Evolutionary conservation across 2,329 filamentous ascomycete genomes (phyloP), one percentile per base, ranked within the genome.

Genomic region (Penicillium polonicum): DNA sequence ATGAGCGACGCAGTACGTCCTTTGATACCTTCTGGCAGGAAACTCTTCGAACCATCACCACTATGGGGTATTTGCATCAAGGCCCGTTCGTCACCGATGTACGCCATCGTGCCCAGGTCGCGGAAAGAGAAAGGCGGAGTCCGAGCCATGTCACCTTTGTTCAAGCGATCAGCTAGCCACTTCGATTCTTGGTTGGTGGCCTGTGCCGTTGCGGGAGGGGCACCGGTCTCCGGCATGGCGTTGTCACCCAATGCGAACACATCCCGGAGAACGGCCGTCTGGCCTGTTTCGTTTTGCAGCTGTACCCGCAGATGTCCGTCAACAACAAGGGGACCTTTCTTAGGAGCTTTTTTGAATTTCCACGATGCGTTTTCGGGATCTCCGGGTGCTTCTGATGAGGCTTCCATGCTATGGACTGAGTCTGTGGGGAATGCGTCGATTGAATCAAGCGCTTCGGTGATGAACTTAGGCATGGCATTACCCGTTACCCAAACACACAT

Each of bases 401-500:
- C 50, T 23, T 69, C 68, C 43, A 72, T 57, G 6, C 65, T 42
- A 33, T 48, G 38, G 0, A 72, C 69, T 4, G 72, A 77, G 2
- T 65, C 42, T 0, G 56, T 44, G 0, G 77, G 77, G 44, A 76
- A 75, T 4, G 63, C 58, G 4, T 71, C 64, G 17, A 78, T 66
- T 23, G 69, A 62, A 39, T 67, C 57, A 3, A 75, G 61, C 1
- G 67, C 60, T 6, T 70, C 33, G 8, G 63, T 60, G 33, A 76
- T 54, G 21, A 76, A 68, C 41, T 69, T 68, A 43, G 72, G 72
- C 72, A 74, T 73, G 2, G 70, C 66, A 31, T 74, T 76, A 0
- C 74, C 74, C 0, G 74, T 76, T 15, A 76, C 81, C 84, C 84
- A 87, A 10, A 86, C 83, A 55, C 76, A 83, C 82, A 86, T 84